Evolutionary conservation across 2,329 filamentous ascomycete species (phyloP).

Genomic region (Cytospora paraplurivora): DNA sequence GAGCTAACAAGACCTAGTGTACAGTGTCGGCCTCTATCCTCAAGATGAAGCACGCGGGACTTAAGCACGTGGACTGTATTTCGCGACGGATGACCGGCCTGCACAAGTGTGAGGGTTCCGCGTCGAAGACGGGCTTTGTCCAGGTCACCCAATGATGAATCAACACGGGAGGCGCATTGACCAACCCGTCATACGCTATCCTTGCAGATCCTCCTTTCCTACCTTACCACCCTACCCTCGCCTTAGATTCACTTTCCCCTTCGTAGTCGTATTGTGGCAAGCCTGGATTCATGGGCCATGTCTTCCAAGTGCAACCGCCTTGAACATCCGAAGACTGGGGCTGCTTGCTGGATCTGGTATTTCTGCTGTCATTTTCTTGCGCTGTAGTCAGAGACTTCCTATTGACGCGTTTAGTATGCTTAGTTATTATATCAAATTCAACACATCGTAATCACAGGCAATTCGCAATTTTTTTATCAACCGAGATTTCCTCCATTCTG

Average conservation of each 20-base stretch:
- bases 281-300: not conserved
- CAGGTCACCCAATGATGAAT: not conserved
- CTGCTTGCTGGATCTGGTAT: not conserved
- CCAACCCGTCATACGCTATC: too few species aligned
- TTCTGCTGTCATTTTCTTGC: not conserved
- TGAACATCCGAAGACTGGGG: not conserved
- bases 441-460: too few species aligned
- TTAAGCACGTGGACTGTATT: not conserved
- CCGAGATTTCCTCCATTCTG: not conserved
- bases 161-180: too few species aligned
- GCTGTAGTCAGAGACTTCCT: not conserved
- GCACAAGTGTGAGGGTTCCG: not conserved
- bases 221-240: not conserved
- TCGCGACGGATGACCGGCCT: not conserved
- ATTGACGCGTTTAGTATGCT: not conserved
- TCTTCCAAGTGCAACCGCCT: not conserved
- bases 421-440: not conserved
- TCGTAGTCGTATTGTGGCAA: not conserved
- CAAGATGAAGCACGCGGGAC: not conserved
- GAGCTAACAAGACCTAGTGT: constrained; percentile 16
- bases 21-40: not conserved
- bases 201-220: too few species aligned
- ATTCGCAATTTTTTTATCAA: not conserved
- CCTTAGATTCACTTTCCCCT: not conserved
- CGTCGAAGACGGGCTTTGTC: not conserved